Base-by-base conservation (phyloP, 2,329 filamentous ascomycete species). In the Colletotrichum cereale region DNA sequence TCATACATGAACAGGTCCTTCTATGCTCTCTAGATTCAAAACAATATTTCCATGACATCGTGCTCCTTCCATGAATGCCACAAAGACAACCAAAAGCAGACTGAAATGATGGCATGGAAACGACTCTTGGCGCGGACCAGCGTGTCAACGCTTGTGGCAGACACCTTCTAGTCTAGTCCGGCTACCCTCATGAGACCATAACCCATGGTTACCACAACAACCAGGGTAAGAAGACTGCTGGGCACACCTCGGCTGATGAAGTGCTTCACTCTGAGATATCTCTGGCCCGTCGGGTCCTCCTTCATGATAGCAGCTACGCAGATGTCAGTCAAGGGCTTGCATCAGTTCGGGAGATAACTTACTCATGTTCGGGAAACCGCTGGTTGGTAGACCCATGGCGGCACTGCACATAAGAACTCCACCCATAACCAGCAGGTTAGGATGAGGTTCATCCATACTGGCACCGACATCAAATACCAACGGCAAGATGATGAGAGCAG, bases 331-430 rank as follows among this genome's bases (percentile, higher is more conserved):
- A 24, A 61, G 31, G 29, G 24, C 18, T 40, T 21, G 12, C 5
- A 21, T 38, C 36, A 26, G 21, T 1, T 21, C 4, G 11, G 24
- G 18, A 60, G 47, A 44, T 14, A 56, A 93, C 95, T 87, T 89
- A 97, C 95, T 99, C 96, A 99, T 99, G 77, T 99, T 99, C 2
- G 96, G 96, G 84, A 99, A 99, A 11, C 96, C 97, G 79, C 92
- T 96, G 0, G 96, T 99, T 3, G 96, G 96, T 82, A 99, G 82
- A 16, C 92, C 96, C 96, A 99, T 99, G 2, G 94, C 96, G n/a
- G 95, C 95, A 75, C 92, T 96, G 79, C 96, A 98, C 95, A 99
- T 99, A 74, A 99, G 84, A 14, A 97, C 96, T 66, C 93, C 92
- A 0, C 91, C 93, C 96, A 99, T 98, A 73, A 99, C 96, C 71